Conservation (phyloP, 768 basidiomycete genomes). For the Leccinum arenicola region DNA sequence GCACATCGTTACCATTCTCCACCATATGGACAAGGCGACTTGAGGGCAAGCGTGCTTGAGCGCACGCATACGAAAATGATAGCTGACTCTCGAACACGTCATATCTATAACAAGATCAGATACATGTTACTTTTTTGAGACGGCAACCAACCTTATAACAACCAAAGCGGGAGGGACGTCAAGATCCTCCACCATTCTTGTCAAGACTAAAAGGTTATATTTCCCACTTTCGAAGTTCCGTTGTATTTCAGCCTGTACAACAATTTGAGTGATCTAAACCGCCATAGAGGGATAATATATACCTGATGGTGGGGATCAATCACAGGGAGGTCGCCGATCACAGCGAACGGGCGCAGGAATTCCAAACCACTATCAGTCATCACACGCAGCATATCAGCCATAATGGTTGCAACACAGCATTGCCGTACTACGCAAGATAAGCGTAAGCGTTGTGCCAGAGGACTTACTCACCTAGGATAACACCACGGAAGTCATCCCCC, state of each 20-base stretch:
- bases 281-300: conserved; percentile 3
- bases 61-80: conserved; percentile 54
- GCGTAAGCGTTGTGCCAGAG: conserved; percentile 37
- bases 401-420: conserved; percentile 49
- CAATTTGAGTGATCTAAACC: conserved; percentile 7
- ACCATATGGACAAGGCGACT: conserved; percentile 62
- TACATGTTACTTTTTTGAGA: conserved; percentile 1
- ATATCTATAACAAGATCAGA: conserved; percentile 34
- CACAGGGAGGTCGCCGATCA: conserved; percentile 39
- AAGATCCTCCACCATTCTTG: conserved; percentile 57
- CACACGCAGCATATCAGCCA: conserved; percentile 57
- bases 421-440: conserved; percentile 45
- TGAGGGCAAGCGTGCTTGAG: conserved; percentile 43
- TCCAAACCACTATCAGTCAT: conserved; percentile 44
- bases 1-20: conserved; percentile 54
- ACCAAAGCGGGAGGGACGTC: conserved; percentile 55
- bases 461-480: conserved; percentile 56
- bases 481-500: conserved; percentile 59
- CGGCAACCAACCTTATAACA: conserved; percentile 54
- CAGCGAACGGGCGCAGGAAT: conserved; percentile 54
- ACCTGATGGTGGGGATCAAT: conserved; percentile 35
- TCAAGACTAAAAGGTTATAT: conserved; percentile 63
- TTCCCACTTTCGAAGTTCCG: conserved; percentile 51
- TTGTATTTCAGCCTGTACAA: conserved; percentile 44
- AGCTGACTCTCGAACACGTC: conserved; percentile 53